Evolutionary conservation across 352 stramenopile species (phyloP).

Genomic region (Phytophthora brassicae): DNA sequence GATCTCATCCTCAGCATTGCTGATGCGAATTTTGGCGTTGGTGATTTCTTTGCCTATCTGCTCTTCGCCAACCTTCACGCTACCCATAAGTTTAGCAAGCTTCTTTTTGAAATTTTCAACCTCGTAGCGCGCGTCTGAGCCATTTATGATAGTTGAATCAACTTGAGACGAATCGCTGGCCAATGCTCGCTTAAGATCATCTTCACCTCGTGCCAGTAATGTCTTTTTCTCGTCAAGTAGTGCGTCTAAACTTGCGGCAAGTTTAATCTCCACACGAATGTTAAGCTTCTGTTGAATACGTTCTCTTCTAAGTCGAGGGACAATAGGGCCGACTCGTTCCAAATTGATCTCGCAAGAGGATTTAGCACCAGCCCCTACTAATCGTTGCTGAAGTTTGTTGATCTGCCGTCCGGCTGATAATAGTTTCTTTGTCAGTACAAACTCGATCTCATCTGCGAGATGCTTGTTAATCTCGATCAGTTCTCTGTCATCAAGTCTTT

Average conservation of each 20-base stretch:
- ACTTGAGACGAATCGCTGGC: conserved; percentile 66
- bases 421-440: conserved; percentile 58
- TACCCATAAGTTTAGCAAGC: conserved; percentile 66
- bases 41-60: conserved; percentile 58
- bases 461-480: conserved; percentile 44
- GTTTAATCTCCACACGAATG: conserved; percentile 60
- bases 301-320: conserved; percentile 56
- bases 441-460: conserved; percentile 70
- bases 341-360: conserved; percentile 60
- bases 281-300: conserved; percentile 59
- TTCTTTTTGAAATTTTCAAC: conserved; percentile 82
- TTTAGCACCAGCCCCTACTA: conserved; percentile 64
- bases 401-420: conserved; percentile 36
- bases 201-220: conserved; percentile 57
- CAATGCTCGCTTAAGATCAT: conserved; percentile 65
- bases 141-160: conserved; percentile 66
- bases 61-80: conserved; percentile 57
- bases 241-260: conserved; percentile 49
- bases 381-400: conserved; percentile 47
- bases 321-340: conserved; percentile 68
- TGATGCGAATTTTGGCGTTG: conserved; percentile 66
- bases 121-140: conserved; percentile 60
- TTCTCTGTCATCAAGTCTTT: conserved; percentile 53
- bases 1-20: conserved; percentile 70
- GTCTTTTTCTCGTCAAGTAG: conserved; percentile 59